phyloP scores from a whole-genome alignment of 768 basidiomycete species.

The Pleurotus cornucopiae region DNA sequence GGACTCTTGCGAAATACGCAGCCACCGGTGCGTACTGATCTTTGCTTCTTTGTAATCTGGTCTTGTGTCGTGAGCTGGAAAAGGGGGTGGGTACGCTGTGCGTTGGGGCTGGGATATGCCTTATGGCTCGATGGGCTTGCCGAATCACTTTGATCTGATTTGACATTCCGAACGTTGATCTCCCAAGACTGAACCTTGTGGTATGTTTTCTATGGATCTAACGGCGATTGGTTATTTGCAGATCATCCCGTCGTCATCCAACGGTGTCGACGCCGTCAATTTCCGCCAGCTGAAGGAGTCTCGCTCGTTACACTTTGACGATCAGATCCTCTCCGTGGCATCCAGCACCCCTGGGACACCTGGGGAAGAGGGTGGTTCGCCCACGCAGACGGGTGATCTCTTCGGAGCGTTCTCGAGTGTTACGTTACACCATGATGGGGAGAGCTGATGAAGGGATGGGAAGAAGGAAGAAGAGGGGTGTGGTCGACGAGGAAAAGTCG shows the following conservation, averaged over 20 bases:
- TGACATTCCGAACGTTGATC: background rate
- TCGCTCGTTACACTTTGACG: conserved; percentile 85
- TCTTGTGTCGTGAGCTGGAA: conserved; percentile 8
- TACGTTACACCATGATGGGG: conserved; percentile 82
- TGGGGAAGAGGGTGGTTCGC: conserved; percentile 27
- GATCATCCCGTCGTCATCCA: conserved; percentile 79
- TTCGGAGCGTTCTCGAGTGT: conserved; percentile 90
- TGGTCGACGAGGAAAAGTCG: background rate
- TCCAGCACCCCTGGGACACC: conserved; percentile 27
- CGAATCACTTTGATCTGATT: background rate
- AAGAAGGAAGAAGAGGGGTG: background rate
- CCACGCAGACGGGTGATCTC: conserved; percentile 44
- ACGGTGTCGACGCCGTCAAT: conserved; percentile 80
- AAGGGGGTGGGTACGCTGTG: conserved; percentile 5
- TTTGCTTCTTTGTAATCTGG: conserved; percentile 9
- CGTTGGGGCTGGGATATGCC: conserved; percentile 5
- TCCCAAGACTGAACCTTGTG: background rate
- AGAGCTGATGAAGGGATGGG: conserved; percentile 26
- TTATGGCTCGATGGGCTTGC: conserved; percentile 7
- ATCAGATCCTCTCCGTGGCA: conserved; percentile 39
- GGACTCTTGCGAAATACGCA: conserved; percentile 87
- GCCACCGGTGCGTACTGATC: conserved; percentile 71
- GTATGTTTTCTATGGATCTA: conserved; percentile 4
- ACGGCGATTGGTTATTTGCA: conserved; percentile 31
- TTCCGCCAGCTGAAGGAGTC: conserved; percentile 91